Percentiles rank a stretch among this genome's conserved stretches.
Conservation (phyloP, 805 yeast species). For the Barnettozyma pratensis region DNA sequence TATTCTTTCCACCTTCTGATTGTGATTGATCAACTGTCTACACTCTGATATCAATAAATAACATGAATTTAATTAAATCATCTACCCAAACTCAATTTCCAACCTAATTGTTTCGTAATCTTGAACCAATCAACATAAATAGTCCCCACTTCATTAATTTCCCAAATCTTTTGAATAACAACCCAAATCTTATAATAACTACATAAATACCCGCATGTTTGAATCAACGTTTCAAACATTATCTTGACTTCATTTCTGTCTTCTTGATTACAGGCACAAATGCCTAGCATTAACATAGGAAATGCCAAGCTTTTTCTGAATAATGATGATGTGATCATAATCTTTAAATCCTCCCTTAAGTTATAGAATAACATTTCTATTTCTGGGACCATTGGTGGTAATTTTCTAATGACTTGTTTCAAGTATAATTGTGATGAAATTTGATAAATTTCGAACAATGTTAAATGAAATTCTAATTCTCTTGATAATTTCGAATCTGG, state of each 20-base stretch:
- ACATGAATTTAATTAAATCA: not conserved
- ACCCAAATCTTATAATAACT: slow-evolving; percentile 31
- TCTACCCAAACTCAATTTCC: slow-evolving; percentile 29
- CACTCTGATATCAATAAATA: too few relatives aligned
- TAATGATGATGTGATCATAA: slow-evolving; percentile 37
- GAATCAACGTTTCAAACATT: slow-evolving; percentile 24
- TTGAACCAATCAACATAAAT: slow-evolving; percentile 39
- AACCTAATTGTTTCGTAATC: slow-evolving; percentile 34
- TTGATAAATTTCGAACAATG: slow-evolving; percentile 56
- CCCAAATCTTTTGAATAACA: slow-evolving; percentile 36
- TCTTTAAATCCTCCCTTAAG: slow-evolving; percentile 44
- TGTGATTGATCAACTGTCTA: too few relatives aligned
- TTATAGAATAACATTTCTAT: slow-evolving; percentile 46
- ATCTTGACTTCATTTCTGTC: slow-evolving; percentile 22
- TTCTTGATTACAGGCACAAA: slow-evolving; percentile 21
- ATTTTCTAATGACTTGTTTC: slow-evolving; percentile 45
- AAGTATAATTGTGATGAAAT: slow-evolving; percentile 48
- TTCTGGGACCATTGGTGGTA: slow-evolving; percentile 49
- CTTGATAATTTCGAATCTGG: slow-evolving; percentile 17
- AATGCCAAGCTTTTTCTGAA: slow-evolving; percentile 45
- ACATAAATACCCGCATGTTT: slow-evolving; percentile 30
- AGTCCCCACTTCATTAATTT: slow-evolving; percentile 26
- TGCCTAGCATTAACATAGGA: slow-evolving; percentile 35
- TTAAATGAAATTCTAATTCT: slow-evolving; percentile 53
- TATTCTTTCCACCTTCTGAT: too few relatives aligned